These are phyloP conservation scores for Globisporangium echinulatum DNA, from an alignment of 352 stramenopile species.

Conservation along the genomic window DNA sequence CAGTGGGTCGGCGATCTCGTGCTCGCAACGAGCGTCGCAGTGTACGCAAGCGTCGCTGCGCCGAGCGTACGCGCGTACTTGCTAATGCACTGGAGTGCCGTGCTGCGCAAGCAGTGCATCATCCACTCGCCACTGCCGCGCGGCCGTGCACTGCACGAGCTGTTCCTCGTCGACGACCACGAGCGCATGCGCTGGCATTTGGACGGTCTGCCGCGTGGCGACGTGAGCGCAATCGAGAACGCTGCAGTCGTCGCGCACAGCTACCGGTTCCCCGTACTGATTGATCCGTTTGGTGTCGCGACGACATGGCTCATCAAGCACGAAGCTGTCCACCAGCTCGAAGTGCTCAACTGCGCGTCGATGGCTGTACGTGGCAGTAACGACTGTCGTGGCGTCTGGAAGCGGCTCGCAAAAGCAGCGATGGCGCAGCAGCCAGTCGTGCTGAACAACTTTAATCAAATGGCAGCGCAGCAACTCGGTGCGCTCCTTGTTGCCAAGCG, in stretches of 20 bases:
- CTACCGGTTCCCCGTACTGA: slow-evolving; percentile 43
- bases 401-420: slow-evolving; percentile 28
- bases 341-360: slow-evolving; percentile 5
- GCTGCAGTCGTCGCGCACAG: slow-evolving; percentile 28
- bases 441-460: slow-evolving; percentile 31
- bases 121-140: slow-evolving; percentile 17
- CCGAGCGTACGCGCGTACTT: slow-evolving; percentile 15
- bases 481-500: slow-evolving; percentile 44
- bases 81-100: slow-evolving; percentile 29
- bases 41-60: slow-evolving; percentile 33
- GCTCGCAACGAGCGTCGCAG: slow-evolving; percentile 42
- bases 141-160: slow-evolving; percentile 12
- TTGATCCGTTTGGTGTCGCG: slow-evolving; percentile 56
- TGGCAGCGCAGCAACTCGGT: slow-evolving; percentile 16
- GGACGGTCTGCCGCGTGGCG: slow-evolving; percentile 27
- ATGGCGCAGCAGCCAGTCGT: slow-evolving; percentile 36
- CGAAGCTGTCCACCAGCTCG: slow-evolving; percentile 8
- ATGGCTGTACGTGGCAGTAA: slow-evolving; percentile 11
- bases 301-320: slow-evolving; percentile 44
- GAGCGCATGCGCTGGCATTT: slow-evolving; percentile 38
- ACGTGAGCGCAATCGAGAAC: slow-evolving; percentile 36
- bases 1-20: slow-evolving; percentile 57
- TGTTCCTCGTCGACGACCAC: slow-evolving; percentile 30
- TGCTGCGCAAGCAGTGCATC: slow-evolving; percentile 23
- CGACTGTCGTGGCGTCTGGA: slow-evolving; percentile 23